Percentiles rank a stretch among this genome's conserved stretches.
phyloP scores from a whole-genome alignment of 169 alveolate species.

The Plasmodium fragile region DNA sequence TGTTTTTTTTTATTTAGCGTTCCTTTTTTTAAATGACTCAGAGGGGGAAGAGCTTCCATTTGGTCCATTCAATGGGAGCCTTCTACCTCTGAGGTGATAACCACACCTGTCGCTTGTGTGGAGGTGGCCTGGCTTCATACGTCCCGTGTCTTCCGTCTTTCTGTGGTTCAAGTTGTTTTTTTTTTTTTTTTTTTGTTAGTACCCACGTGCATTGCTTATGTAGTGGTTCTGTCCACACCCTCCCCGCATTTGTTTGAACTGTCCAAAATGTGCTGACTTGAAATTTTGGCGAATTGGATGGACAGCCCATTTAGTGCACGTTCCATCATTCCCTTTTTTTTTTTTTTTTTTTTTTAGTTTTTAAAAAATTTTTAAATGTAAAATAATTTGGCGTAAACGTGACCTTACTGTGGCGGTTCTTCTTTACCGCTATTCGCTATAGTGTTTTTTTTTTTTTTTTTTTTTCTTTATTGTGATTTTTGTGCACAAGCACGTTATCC shows the following conservation, averaged over 20 bases:
- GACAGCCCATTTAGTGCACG: not conserved
- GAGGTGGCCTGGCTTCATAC: not conserved
- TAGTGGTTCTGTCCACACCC: not conserved
- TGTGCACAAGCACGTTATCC: not conserved
- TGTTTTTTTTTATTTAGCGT: not conserved
- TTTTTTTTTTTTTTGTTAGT: not conserved
- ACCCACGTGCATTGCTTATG: not conserved
- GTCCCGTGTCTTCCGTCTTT: not conserved
- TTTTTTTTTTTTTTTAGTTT: not conserved
- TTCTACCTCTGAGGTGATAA: too few relatives aligned
- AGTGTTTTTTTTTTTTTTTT: not conserved
- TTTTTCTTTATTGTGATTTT: not conserved
- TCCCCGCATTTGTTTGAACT: not conserved
- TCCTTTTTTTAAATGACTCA: not conserved
- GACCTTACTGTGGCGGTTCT: not conserved
- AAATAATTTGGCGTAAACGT: not conserved
- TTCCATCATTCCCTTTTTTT: not conserved
- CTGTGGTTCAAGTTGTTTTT: not conserved
- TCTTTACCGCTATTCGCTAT: not conserved
- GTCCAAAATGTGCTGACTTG: not conserved
- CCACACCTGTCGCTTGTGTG: not conserved
- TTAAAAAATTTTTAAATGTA: not conserved
- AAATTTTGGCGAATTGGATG: not conserved
- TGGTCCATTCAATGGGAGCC: not conserved
- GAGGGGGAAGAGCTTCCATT: not conserved